Conservation (phyloP, 352 stramenopile species). For the Nothophytophthora sp. region DNA sequence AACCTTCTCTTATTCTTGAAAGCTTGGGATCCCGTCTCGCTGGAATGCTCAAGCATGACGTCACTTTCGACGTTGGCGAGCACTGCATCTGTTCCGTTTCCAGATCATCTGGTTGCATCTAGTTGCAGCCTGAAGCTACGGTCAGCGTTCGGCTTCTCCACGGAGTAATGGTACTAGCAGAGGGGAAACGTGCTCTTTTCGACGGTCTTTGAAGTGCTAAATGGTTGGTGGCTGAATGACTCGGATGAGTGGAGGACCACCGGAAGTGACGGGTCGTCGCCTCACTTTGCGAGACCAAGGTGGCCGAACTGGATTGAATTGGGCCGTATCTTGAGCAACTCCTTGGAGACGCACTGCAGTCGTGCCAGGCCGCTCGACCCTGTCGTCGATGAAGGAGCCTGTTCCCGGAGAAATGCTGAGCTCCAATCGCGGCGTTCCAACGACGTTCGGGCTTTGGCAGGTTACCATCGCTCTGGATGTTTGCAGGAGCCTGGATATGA, state of each 20-base stretch:
- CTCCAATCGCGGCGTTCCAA: slow-evolving; percentile 2
- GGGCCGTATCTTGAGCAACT: neutral
- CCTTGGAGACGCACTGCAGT: slow-evolving; percentile 1
- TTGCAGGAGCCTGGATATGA: slow-evolving; percentile 59
- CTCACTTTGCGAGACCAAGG: slow-evolving; percentile 10
- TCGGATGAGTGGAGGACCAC: slow-evolving; percentile 40
- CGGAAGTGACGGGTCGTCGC: slow-evolving; percentile 40
- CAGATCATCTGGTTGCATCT: slow-evolving; percentile 31
- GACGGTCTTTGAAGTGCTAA: neutral
- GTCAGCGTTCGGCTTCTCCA: slow-evolving; percentile 40
- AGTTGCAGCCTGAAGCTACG: slow-evolving; percentile 20
- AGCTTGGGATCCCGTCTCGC: slow-evolving; percentile 41
- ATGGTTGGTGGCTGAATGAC: slow-evolving; percentile 37
- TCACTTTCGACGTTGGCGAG: slow-evolving; percentile 34
- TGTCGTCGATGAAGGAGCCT: neutral
- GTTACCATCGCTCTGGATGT: slow-evolving; percentile 41
- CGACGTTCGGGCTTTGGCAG: slow-evolving; percentile 11
- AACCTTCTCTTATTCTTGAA: slow-evolving; percentile 61
- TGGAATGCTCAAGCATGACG: slow-evolving; percentile 21
- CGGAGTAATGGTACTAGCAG: slow-evolving; percentile 11
- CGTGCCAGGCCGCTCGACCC: neutral
- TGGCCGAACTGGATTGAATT: slow-evolving; percentile 10
- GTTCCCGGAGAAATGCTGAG: neutral
- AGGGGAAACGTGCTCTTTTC: neutral
- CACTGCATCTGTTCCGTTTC: slow-evolving; percentile 27